Conservation (phyloP, 108 stramenopile species). For the Skeletonema marinoi region DNA sequence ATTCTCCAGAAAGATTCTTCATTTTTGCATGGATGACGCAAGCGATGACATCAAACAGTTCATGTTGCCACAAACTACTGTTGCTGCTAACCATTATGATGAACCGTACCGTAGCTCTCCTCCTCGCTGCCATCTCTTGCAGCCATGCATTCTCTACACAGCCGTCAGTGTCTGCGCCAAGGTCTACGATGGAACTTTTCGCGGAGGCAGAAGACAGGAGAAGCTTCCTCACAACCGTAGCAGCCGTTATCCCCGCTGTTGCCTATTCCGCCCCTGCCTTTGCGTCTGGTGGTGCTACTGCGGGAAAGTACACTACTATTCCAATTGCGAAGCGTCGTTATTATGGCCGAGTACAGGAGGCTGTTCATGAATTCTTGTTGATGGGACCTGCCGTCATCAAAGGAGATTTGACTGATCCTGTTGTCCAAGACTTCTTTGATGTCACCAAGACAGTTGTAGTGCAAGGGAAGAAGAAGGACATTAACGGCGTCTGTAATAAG, state of each 20-base stretch:
- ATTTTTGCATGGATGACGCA: background rate
- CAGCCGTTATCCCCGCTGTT: constrained; percentile 10
- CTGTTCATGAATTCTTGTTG: constrained; percentile 76
- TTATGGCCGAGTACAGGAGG: constrained; percentile 83
- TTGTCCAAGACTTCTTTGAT: constrained; percentile 60
- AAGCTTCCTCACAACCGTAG: constrained; percentile 15
- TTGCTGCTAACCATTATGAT: background rate
- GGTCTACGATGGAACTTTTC: background rate
- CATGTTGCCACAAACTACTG: background rate
- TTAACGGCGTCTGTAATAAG: constrained; percentile 86
- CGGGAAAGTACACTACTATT: constrained; percentile 89
- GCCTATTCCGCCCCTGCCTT: constrained; percentile 2
- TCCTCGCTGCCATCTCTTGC: constrained; percentile 2
- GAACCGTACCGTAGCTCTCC: constrained; percentile 4
- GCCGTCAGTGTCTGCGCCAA: background rate
- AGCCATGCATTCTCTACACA: constrained; percentile 7
- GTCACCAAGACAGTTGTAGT: constrained; percentile 68
- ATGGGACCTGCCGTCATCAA: constrained; percentile 84
- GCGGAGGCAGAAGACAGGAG: constrained; percentile 2
- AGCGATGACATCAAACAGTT: background rate
- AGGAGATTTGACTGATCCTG: constrained; percentile 61
- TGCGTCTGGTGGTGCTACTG: constrained; percentile 64
- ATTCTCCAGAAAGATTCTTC: background rate
- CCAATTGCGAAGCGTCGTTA: constrained; percentile 86
- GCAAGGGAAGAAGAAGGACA: constrained; percentile 67